phyloP scores from a whole-genome alignment of 257 asterid genomes.

The Ilex aquifolium region DNA sequence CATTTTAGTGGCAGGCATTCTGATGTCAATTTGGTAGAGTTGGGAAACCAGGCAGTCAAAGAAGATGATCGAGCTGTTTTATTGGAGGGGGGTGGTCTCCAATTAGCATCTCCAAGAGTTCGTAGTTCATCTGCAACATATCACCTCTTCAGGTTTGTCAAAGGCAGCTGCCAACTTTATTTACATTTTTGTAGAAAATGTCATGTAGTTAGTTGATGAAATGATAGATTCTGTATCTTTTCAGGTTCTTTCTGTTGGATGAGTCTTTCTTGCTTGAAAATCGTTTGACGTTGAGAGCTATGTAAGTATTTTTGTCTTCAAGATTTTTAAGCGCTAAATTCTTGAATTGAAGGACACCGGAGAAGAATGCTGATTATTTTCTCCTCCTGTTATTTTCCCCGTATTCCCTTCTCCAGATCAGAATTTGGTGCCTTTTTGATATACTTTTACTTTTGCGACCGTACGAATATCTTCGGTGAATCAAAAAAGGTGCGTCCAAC shows the following conservation, averaged over 20 bases:
- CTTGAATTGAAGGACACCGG: background rate
- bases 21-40: slow-evolving; percentile 65
- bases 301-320: slow-evolving; percentile 38
- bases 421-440: slow-evolving; percentile 79
- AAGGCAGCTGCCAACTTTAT: background rate
- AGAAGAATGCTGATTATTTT: slow-evolving; percentile 7
- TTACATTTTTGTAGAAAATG: background rate
- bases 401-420: slow-evolving; percentile 39
- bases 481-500: slow-evolving; percentile 58
- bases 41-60: slow-evolving; percentile 45
- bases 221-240: slow-evolving; percentile 4
- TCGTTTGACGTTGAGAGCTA: slow-evolving; percentile 74
- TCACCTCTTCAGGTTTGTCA: slow-evolving; percentile 50
- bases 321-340: background rate
- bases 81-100: slow-evolving; percentile 76
- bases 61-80: slow-evolving; percentile 74
- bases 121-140: slow-evolving; percentile 57
- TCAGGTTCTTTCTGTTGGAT: slow-evolving; percentile 72
- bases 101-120: slow-evolving; percentile 46
- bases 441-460: slow-evolving; percentile 77
- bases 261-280: slow-evolving; percentile 74
- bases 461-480: slow-evolving; percentile 79
- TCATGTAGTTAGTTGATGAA: slow-evolving; percentile 6
- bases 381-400: slow-evolving; percentile 5
- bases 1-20: slow-evolving; percentile 56